Evolutionary conservation across 805 yeast species (phyloP).

Genomic region (Kurtzmaniella fragi): DNA sequence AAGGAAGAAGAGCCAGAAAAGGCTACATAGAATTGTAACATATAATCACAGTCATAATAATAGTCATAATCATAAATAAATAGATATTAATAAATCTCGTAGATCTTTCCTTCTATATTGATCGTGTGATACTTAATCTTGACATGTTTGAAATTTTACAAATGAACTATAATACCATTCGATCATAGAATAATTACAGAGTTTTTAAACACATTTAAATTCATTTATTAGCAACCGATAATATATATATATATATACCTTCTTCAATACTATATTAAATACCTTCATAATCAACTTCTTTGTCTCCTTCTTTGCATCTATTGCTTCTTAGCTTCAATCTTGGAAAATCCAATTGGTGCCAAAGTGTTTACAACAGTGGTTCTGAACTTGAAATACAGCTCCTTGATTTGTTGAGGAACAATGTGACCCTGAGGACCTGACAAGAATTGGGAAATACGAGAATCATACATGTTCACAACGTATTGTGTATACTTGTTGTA

Average conservation of each 20-base stretch:
- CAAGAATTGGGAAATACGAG: conserved; percentile 1
- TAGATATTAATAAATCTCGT: no score
- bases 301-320: background rate
- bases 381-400: background rate
- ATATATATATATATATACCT: no score
- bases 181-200: no score
- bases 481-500: conserved; percentile 26
- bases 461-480: conserved; percentile 43
- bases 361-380: background rate
- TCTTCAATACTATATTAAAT: no score
- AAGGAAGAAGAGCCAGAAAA: conserved; percentile 6
- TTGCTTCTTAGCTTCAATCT: background rate
- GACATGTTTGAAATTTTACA: no score
- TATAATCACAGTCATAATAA: no score
- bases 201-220: no score
- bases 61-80: no score
- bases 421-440: background rate
- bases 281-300: background rate
- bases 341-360: conserved; percentile 2
- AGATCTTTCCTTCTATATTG: no score
- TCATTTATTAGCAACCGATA: no score
- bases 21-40: background rate
- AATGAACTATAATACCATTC: no score
- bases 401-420: conserved; percentile 2
- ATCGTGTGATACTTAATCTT: no score